Evolutionary conservation across 805 yeast species (phyloP).

Genomic region (Starmerella vaccinii): DNA sequence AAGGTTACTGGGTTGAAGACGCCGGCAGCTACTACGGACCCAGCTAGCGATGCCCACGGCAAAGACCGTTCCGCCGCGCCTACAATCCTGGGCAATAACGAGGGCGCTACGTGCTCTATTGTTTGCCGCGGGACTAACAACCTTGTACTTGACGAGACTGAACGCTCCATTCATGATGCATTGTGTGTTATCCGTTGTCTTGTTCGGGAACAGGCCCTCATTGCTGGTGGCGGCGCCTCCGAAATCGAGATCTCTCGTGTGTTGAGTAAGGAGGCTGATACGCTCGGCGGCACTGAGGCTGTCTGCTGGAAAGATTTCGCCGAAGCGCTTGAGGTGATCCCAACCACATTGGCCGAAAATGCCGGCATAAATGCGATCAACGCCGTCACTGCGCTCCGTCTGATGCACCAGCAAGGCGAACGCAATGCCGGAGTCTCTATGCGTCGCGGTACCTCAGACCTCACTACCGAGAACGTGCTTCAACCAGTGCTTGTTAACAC

Average conservation of each 20-base stretch:
- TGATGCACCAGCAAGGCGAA: constrained; percentile 84
- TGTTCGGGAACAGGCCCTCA: constrained; percentile 76
- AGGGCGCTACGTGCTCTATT: constrained; percentile 41
- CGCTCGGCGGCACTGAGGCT: constrained; percentile 75
- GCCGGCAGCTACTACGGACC: constrained; percentile 41
- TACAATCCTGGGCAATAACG: constrained; percentile 33
- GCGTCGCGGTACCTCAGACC: constrained; percentile 86
- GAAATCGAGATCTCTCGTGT: constrained; percentile 80
- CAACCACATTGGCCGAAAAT: constrained; percentile 88
- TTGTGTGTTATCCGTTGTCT: constrained; percentile 84
- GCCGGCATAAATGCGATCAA: constrained; percentile 88
- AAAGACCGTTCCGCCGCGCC: constrained; percentile 32
- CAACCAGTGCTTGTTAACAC: constrained; percentile 94
- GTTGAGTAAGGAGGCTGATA: constrained; percentile 53
- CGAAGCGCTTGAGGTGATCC: constrained; percentile 81
- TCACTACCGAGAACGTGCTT: constrained; percentile 84
- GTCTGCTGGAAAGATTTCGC: constrained; percentile 89
- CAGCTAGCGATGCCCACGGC: constrained; percentile 19
- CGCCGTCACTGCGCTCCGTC: constrained; percentile 84
- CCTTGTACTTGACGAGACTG: constrained; percentile 88
- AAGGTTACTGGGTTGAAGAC: constrained; percentile 56
- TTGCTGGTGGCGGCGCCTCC: constrained; percentile 99
- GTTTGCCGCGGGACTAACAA: constrained; percentile 91
- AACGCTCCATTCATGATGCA: constrained; percentile 95
- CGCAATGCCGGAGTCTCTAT: constrained; percentile 91